A percentile compares a stretch with the other conserved stretches of the same genome.
Conservation (phyloP, 2,329 filamentous ascomycete species). For the Botrytis byssoidea region DNA sequence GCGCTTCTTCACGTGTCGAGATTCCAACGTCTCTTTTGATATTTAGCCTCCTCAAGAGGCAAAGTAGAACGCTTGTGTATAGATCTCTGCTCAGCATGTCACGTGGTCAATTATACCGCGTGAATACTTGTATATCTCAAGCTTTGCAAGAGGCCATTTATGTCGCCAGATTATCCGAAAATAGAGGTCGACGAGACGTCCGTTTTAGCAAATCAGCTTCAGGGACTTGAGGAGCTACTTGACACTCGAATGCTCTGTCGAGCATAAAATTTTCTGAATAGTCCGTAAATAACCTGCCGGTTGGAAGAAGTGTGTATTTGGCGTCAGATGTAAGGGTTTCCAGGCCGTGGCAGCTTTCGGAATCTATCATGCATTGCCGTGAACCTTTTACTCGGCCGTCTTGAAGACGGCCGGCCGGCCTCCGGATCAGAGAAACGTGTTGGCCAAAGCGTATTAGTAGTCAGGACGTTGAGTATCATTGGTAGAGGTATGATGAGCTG, state of each 20-base stretch:
- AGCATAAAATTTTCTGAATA: neutral
- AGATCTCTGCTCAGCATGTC: neutral
- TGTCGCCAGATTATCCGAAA: neutral
- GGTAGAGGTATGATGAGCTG: neutral
- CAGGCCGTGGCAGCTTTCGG: constrained; percentile 1
- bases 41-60: neutral
- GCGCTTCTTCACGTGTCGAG: neutral
- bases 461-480: constrained; percentile 1
- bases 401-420: neutral
- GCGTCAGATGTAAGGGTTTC: neutral
- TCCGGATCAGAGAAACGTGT: neutral
- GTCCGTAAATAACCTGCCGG: too few relatives aligned
- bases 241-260: neutral
- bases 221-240: neutral
- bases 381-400: neutral
- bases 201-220: neutral
- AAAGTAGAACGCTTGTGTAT: neutral
- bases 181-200: neutral
- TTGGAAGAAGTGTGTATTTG: neutral
- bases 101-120: neutral
- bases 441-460: neutral
- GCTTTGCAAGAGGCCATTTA: neutral
- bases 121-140: neutral
- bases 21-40: neutral
- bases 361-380: neutral